Evolutionary conservation across 345 rosid genomes (phyloP).

Genomic region (Aquilaria malaccensis): DNA sequence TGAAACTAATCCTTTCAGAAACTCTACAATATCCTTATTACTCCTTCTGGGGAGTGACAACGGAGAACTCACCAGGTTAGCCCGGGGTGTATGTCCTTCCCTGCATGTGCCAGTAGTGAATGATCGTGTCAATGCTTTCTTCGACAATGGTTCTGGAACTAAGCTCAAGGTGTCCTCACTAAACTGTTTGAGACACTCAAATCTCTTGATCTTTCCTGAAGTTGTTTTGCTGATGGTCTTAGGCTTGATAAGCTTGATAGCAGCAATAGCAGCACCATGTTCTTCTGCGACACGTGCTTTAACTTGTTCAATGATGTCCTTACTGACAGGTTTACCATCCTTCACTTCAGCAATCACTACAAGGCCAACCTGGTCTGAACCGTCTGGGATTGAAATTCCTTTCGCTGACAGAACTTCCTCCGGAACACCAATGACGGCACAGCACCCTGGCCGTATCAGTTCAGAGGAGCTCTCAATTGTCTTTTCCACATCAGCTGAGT

Average conservation of each 20-base stretch:
- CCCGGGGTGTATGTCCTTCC: conserved; percentile 39
- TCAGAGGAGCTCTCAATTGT: conserved; percentile 58
- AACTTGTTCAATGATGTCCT: conserved; percentile 31
- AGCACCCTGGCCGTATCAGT: conserved; percentile 55
- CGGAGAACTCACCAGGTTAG: conserved; percentile 25
- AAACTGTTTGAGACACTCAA: conserved; percentile 57
- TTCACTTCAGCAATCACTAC: conserved; percentile 64
- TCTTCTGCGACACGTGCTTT: conserved; percentile 46
- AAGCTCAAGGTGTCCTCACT: conserved; percentile 40
- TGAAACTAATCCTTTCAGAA: conserved; percentile 36
- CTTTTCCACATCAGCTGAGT: conserved; percentile 66
- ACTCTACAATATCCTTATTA: conserved; percentile 39
- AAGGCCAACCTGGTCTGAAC: conserved; percentile 54
- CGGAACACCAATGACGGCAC: conserved; percentile 65
- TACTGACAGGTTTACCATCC: conserved; percentile 39
- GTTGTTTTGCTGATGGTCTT: conserved; percentile 60
- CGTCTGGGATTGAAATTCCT: conserved; percentile 47
- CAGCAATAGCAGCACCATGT: conserved; percentile 49
- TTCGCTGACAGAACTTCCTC: conserved; percentile 52
- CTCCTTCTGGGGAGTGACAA: conserved; percentile 20
- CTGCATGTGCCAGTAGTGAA: conserved; percentile 43
- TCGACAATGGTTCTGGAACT: conserved; percentile 33
- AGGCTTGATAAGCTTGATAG: conserved; percentile 50
- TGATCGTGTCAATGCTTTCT: conserved; percentile 28
- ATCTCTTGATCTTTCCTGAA: conserved; percentile 71